Evolutionary conservation across 108 stramenopile genomes (phyloP).

Genomic region (Skeletonema tropicum): DNA sequence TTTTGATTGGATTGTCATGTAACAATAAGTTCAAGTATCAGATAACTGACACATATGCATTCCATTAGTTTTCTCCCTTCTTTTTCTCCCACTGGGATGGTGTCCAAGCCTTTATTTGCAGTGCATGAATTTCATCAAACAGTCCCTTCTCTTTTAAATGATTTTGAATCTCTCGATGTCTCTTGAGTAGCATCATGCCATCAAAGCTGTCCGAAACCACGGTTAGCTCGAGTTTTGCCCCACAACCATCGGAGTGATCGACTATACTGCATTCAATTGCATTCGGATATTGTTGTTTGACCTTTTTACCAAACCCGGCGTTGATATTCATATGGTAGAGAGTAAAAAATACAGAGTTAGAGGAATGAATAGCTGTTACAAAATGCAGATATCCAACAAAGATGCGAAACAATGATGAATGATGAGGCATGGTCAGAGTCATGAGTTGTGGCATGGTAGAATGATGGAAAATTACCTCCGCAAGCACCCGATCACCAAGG

Average conservation of each 20-base stretch:
- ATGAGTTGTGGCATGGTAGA: background rate
- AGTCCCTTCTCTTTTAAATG: slow-evolving; percentile 60
- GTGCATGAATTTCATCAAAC: slow-evolving; percentile 73
- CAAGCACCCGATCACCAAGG: slow-evolving; percentile 42
- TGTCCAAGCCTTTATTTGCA: slow-evolving; percentile 84
- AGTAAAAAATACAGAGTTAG: background rate
- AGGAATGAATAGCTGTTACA: background rate
- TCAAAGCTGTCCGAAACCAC: slow-evolving; percentile 48
- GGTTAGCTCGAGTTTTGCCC: slow-evolving; percentile 52
- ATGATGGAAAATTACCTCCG: slow-evolving; percentile 28
- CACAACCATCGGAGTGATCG: slow-evolving; percentile 56
- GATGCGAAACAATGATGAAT: no score
- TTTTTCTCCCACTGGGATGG: slow-evolving; percentile 75
- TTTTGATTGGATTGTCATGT: slow-evolving; percentile 3
- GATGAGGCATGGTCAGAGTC: no score
- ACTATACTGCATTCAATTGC: slow-evolving; percentile 41
- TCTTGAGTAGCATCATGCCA: slow-evolving; percentile 62
- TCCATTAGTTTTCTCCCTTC: slow-evolving; percentile 16
- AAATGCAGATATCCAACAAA: no score
- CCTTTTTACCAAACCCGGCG: slow-evolving; percentile 1
- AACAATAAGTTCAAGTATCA: background rate
- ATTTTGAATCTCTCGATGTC: slow-evolving; percentile 79
- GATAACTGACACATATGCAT: background rate
- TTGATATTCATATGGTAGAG: background rate
- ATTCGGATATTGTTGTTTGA: slow-evolving; percentile 44